phyloP scores from a whole-genome alignment of 495 filamentous ascomycete genomes.

The Beverwykella pulmonaria region DNA sequence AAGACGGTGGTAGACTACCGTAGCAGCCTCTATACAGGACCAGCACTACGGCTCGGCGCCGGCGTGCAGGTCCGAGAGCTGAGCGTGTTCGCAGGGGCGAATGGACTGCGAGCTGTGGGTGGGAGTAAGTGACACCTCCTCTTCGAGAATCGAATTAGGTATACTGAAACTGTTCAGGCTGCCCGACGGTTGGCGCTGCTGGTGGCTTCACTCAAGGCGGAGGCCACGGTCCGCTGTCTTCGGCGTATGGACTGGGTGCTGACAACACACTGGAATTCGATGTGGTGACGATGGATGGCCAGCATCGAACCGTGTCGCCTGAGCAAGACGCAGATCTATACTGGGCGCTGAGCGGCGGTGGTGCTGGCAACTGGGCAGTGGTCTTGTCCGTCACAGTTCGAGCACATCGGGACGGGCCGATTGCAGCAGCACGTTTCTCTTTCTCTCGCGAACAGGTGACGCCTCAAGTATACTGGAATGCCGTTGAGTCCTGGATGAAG shows the following conservation, averaged over 20 bases:
- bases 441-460: not conserved
- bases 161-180: constrained; percentile 34
- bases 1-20: not conserved
- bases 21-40: constrained; percentile 10
- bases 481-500: not conserved
- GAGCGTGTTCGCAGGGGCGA: constrained; percentile 38
- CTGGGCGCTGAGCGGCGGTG: constrained; percentile 25
- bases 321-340: constrained; percentile 18
- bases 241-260: constrained; percentile 53
- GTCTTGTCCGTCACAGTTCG: constrained; percentile 11
- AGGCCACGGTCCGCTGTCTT: constrained; percentile 49
- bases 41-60: constrained; percentile 14
- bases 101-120: constrained; percentile 47
- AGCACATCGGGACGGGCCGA: not conserved
- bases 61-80: constrained; percentile 13
- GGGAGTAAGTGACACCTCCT: constrained; percentile 35
- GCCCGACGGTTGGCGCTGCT: constrained; percentile 44
- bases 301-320: constrained; percentile 13
- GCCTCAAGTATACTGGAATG: not conserved
- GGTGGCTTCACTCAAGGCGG: constrained; percentile 59
- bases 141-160: too few species aligned
- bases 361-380: constrained; percentile 13
- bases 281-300: constrained; percentile 37
- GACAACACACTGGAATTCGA: constrained; percentile 52
- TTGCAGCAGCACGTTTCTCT: not conserved